These are phyloP conservation scores for Sarcocystis neurona DNA, from an alignment of 169 alveolate species.

Conservation along the genomic window DNA sequence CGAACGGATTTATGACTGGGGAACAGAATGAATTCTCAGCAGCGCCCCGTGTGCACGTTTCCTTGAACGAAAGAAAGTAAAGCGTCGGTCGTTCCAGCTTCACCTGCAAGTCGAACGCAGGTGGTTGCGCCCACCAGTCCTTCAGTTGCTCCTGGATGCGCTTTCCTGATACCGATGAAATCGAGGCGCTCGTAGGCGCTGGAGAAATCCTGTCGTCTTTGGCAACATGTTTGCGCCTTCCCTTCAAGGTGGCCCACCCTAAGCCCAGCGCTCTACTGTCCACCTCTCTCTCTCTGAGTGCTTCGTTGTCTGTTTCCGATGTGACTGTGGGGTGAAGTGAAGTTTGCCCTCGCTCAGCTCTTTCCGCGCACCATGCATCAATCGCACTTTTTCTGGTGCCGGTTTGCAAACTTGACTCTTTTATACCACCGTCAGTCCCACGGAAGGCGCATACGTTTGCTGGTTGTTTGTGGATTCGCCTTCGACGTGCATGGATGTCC, in stretches of 20 bases:
- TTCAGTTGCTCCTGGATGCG: neutral
- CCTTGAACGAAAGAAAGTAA: neutral
- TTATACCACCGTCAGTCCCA: neutral
- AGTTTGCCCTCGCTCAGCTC: too few relatives aligned
- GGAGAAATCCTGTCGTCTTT: neutral
- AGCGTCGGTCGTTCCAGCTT: neutral
- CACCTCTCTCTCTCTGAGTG: neutral
- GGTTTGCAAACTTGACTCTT: neutral
- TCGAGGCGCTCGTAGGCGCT: neutral
- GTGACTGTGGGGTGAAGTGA: too few relatives aligned
- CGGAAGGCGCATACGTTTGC: neutral
- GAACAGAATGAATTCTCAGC: neutral
- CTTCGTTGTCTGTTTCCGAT: neutral
- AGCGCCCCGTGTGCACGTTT: neutral
- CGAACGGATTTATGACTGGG: neutral
- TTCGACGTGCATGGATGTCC: neutral
- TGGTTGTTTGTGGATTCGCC: neutral
- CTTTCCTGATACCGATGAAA: neutral
- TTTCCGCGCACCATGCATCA: neutral
- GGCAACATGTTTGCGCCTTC: too few relatives aligned
- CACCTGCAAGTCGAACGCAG: constrained; percentile 6
- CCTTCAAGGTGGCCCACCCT: too few relatives aligned
- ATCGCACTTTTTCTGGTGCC: neutral
- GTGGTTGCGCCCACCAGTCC: constrained; percentile 16
- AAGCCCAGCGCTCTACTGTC: neutral